A percentile compares a stretch with the other conserved stretches of the same genome.
Conservation (phyloP, 2,329 filamentous ascomycete species). For the Clonostachys chloroleuca region DNA sequence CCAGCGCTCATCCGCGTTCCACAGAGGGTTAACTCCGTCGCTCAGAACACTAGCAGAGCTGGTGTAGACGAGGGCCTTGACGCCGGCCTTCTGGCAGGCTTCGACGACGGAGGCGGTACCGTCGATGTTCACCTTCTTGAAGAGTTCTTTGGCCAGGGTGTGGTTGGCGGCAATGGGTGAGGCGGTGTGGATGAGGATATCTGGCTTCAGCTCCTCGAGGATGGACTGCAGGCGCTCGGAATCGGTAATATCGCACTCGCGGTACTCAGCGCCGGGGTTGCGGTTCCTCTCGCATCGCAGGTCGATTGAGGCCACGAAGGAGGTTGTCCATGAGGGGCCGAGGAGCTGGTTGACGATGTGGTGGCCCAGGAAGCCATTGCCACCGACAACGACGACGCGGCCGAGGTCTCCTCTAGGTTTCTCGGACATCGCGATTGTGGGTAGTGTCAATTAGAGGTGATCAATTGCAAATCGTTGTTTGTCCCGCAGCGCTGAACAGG, state of each 20-base stretch:
- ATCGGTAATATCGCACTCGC: slow-evolving; percentile 76
- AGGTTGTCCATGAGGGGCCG: slow-evolving; percentile 36
- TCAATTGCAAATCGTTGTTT: too few species aligned
- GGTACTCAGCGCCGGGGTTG: slow-evolving; percentile 55
- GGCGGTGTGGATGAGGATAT: slow-evolving; percentile 89
- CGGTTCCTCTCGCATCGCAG: slow-evolving; percentile 68
- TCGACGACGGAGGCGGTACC: slow-evolving; percentile 77
- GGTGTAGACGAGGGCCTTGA: slow-evolving; percentile 85
- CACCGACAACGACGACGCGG: slow-evolving; percentile 73
- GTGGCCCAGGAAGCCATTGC: slow-evolving; percentile 80
- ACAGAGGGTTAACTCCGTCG: slow-evolving; percentile 74
- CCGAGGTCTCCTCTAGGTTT: slow-evolving; percentile 43
- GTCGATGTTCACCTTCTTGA: slow-evolving; percentile 82
- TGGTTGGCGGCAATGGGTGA: slow-evolving; percentile 58
- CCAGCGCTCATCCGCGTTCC: slow-evolving; percentile 81
- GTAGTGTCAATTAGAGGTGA: not conserved
- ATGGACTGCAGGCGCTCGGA: slow-evolving; percentile 53
- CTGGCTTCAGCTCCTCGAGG: slow-evolving; percentile 64
- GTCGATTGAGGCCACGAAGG: slow-evolving; percentile 65
- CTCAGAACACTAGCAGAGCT: slow-evolving; percentile 84
- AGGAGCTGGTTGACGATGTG: slow-evolving; percentile 74
- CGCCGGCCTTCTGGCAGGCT: slow-evolving; percentile 64
- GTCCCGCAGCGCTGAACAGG: too few species aligned
- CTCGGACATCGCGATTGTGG: slow-evolving; percentile 2
- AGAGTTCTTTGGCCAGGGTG: slow-evolving; percentile 53